Percentiles rank a stretch among this genome's conserved stretches.
Conservation (phyloP, 805 yeast genomes). For the Komagataella phaffii region DNA sequence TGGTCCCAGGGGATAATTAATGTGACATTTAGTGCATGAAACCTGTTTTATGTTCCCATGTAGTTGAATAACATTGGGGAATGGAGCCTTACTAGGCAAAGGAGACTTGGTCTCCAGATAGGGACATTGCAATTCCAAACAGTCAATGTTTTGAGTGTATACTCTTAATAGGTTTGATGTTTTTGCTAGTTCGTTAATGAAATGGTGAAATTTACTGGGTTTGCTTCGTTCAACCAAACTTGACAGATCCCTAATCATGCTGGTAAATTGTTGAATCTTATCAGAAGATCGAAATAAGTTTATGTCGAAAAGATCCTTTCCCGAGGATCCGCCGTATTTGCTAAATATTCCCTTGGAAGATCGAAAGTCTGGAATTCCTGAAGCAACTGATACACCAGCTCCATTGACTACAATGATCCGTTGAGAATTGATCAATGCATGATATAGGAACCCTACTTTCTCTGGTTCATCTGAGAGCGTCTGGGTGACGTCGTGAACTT, state of each 20-base stretch:
- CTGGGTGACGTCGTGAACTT: constrained; percentile 17
- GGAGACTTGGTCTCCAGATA: constrained; percentile 37
- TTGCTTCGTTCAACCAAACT: constrained; percentile 35
- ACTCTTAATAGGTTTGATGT: constrained; percentile 56
- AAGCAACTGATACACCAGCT: constrained; percentile 83
- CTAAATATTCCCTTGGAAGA: constrained; percentile 64
- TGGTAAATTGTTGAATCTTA: constrained; percentile 53
- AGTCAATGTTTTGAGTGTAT: constrained; percentile 84
- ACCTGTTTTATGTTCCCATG: constrained; percentile 72
- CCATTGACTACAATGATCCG: constrained; percentile 63
- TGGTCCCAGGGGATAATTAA: constrained; percentile 39
- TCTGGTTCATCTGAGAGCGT: constrained; percentile 12
- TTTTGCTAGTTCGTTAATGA: constrained; percentile 43
- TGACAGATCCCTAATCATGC: constrained; percentile 55
- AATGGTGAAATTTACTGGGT: constrained; percentile 66
- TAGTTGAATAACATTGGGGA: constrained; percentile 57
- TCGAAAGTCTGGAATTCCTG: constrained; percentile 75
- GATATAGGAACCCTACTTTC: constrained; percentile 34
- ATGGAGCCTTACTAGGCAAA: constrained; percentile 20
- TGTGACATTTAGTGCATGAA: constrained; percentile 66
- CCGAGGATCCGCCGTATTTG: constrained; percentile 29
- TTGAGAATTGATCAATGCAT: constrained; percentile 40
- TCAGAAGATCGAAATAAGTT: constrained; percentile 55
- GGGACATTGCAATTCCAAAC: constrained; percentile 51
- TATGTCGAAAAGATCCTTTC: constrained; percentile 61